Evolutionary conservation across 192 early-diverging fungal species (phyloP).

Genomic region (Coemansia asiatica): DNA sequence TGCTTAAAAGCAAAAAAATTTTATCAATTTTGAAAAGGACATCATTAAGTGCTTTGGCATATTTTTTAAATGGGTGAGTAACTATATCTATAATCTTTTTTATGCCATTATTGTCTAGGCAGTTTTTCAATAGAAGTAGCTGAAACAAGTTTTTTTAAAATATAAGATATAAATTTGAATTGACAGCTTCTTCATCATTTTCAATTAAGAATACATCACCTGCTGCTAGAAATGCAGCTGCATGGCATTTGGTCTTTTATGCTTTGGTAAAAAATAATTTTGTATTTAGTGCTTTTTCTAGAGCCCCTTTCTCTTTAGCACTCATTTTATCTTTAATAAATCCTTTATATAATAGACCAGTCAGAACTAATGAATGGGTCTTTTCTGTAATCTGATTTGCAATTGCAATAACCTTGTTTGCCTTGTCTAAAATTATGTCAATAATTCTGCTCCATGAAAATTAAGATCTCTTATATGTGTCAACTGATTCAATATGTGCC

Average conservation of each 20-base stretch:
- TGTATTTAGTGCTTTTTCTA: conserved; percentile 61
- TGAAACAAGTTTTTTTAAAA: conserved; percentile 38
- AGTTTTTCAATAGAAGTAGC: background rate
- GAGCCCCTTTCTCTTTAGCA: conserved; percentile 56
- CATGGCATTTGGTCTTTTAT: conserved; percentile 59
- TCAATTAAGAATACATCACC: conserved; percentile 59
- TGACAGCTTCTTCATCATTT: conserved; percentile 54
- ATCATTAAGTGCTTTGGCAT: conserved; percentile 61
- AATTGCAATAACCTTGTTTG: conserved; percentile 24
- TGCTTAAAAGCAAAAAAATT: conserved; percentile 50
- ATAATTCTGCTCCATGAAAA: conserved; percentile 34
- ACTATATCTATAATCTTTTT: background rate
- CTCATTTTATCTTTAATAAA: conserved; percentile 45
- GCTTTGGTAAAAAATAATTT: conserved; percentile 65
- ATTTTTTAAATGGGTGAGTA: background rate
- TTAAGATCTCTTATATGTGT: conserved; percentile 55
- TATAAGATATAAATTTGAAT: conserved; percentile 31
- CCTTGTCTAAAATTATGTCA: conserved; percentile 14
- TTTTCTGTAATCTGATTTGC: conserved; percentile 62
- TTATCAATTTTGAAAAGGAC: conserved; percentile 70
- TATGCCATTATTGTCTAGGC: background rate
- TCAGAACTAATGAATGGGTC: conserved; percentile 63
- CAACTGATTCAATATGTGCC: conserved; percentile 47
- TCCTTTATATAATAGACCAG: conserved; percentile 20
- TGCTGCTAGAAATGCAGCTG: conserved; percentile 41